phyloP scores from a whole-genome alignment of 352 stramenopile species.

The Globisporangium takayamanum region DNA sequence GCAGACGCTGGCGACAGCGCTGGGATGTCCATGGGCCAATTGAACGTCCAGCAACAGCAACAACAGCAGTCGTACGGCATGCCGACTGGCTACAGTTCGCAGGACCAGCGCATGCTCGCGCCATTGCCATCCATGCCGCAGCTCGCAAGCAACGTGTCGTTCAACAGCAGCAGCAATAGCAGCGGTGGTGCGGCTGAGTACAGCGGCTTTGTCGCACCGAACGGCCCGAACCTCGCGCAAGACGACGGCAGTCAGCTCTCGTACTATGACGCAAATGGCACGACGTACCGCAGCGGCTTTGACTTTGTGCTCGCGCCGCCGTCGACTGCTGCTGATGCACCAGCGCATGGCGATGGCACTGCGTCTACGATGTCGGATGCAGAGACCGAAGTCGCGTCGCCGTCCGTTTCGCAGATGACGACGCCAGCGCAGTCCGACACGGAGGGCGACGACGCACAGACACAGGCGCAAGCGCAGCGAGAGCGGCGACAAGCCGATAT shows the following conservation, averaged over 20 bases:
- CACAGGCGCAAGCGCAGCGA: constrained; percentile 21
- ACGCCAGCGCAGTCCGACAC: constrained; percentile 63
- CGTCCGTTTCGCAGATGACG: constrained; percentile 61
- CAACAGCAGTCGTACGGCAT: constrained; percentile 1
- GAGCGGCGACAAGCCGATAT: constrained; percentile 21
- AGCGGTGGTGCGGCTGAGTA: constrained; percentile 7
- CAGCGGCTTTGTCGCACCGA: constrained; percentile 45
- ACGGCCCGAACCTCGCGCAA: constrained; percentile 37
- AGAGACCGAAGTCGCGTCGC: constrained; percentile 52
- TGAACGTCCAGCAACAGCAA: constrained; percentile 6
- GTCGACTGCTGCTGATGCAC: not conserved
- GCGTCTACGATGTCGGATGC: constrained; percentile 28
- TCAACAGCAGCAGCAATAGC: not conserved
- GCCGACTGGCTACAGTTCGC: constrained; percentile 1
- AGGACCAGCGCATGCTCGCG: constrained; percentile 6
- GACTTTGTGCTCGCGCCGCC: constrained; percentile 36
- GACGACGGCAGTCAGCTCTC: constrained; percentile 34
- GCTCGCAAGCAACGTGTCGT: constrained; percentile 3
- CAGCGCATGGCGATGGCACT: constrained; percentile 3
- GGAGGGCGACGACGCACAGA: constrained; percentile 32
- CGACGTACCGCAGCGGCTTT: constrained; percentile 49
- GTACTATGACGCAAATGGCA: constrained; percentile 64
- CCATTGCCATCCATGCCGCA: constrained; percentile 14
- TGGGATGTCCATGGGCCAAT: constrained; percentile 6
- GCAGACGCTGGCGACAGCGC: constrained; percentile 3